Conservation (phyloP, 2,329 filamentous ascomycete genomes). For the Penicillium sp. region DNA sequence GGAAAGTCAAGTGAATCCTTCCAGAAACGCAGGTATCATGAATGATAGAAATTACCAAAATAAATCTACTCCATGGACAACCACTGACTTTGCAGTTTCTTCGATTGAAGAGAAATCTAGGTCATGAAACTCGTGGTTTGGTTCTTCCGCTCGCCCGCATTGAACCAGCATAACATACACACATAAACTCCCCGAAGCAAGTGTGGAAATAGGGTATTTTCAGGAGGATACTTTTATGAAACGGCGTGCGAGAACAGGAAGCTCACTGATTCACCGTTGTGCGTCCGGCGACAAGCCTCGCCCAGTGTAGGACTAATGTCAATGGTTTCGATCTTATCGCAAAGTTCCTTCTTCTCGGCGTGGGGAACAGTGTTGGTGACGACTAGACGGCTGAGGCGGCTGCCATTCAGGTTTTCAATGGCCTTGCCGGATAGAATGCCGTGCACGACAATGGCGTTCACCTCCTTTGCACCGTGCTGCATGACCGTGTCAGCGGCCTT, state of each 20-base stretch:
- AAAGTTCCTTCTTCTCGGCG: slow-evolving; percentile 70
- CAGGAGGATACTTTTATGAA: slow-evolving; percentile 21
- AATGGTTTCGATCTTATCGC: slow-evolving; percentile 78
- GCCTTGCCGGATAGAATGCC: slow-evolving; percentile 85
- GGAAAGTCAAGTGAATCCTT: no score
- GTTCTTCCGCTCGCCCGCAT: slow-evolving; percentile 16
- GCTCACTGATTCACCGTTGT: slow-evolving; percentile 49
- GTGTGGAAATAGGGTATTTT: slow-evolving; percentile 5
- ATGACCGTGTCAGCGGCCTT: slow-evolving; percentile 89
- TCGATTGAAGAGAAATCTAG: slow-evolving; percentile 5
- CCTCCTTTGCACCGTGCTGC: slow-evolving; percentile 76
- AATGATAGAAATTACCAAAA: no score
- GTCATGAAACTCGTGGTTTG: slow-evolving; percentile 24
- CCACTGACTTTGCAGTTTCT: no score
- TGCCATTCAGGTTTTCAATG: slow-evolving; percentile 76
- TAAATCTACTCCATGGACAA: no score
- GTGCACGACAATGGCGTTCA: slow-evolving; percentile 92
- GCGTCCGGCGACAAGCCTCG: slow-evolving; percentile 47
- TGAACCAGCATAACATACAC: slow-evolving; percentile 9
- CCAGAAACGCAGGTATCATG: no score
- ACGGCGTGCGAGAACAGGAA: slow-evolving; percentile 48
- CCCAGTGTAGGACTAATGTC: slow-evolving; percentile 74
- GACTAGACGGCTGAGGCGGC: slow-evolving; percentile 69
- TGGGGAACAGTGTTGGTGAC: slow-evolving; percentile 86
- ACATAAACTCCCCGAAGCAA: neutral